Evolutionary conservation across 306 rosid genomes (phyloP), one percentile per base, ranked within the genome.

Genomic region (Vigna reflexopilosa): DNA sequence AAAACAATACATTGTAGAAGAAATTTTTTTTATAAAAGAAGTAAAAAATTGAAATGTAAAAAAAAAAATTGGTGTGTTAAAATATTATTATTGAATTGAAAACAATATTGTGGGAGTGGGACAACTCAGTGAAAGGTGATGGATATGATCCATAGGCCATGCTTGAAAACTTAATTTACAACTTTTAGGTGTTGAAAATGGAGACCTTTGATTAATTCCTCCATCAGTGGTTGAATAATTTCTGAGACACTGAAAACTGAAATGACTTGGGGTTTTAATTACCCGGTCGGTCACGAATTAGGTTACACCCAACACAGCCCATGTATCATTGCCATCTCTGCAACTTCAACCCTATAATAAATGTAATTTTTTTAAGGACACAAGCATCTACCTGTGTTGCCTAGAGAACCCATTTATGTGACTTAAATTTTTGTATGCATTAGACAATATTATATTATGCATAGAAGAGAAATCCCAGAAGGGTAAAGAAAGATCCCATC

Each of bases 141-240:
- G 73, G 32, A 30, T 30, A 30, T 30, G 73, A 76, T 64, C 45
- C 47, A 45, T 5, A 55, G 47, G 20, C 75, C 62, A 82, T 82
- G 79, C 70, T 78, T 51, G 57, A 64, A 81, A 69, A 63, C 70
- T 56, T 55, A 75, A 48, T 26, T 71, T 20, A 36, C 82, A 57
- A 71, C 86, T 75, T 79, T 82, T 79, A 64, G 82, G 69, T 72
- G 86, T 82, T 82, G 90, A 82, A 84, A 82, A 66, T 70, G 73
- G 48, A 67, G 55, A 49, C n/a, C 8, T 50, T 75, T 19, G 78
- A 20, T 87, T 72, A 78, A 71, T 72, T 61, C 73, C 22, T 42
- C n/a, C 11, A 48, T 75, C 20, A 49, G 66, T 70, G 56, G 78
- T 68, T 79, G 81, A 86, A 73, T 71, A 49, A 82, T 71, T 78